Evolutionary conservation across 1,139 yeast genomes (phyloP).

Genomic region (Sugiyamaella grinbergsii): DNA sequence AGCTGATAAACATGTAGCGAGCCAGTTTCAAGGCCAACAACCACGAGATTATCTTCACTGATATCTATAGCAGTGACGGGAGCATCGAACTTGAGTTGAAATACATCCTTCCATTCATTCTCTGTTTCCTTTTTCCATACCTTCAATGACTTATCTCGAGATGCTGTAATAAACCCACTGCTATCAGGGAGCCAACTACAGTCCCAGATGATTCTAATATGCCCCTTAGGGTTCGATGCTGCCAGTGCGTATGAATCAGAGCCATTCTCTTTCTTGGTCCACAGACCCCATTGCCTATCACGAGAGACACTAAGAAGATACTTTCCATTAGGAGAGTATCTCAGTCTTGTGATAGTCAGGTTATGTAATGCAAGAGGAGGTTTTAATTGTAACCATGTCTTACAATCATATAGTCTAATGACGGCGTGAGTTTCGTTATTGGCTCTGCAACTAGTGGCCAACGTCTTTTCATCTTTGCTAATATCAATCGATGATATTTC

Average conservation of each 20-base stretch:
- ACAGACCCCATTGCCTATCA: conserved; percentile 82
- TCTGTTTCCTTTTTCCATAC: conserved; percentile 56
- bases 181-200: conserved; percentile 63
- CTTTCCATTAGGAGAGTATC: conserved; percentile 71
- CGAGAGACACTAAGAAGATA: conserved; percentile 81
- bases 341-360: conserved; percentile 80
- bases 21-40: conserved; percentile 81
- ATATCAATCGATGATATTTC: conserved; percentile 82
- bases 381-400: conserved; percentile 61
- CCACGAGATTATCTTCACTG: conserved; percentile 41
- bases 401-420: conserved; percentile 68
- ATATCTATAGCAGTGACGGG: conserved; percentile 78
- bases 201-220: conserved; percentile 93
- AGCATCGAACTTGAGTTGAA: conserved; percentile 40
- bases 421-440: conserved; percentile 84
- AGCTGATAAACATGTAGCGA: conserved; percentile 43
- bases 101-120: conserved; percentile 27
- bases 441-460: conserved; percentile 92
- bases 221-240: conserved; percentile 65
- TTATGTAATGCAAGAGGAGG: conserved; percentile 64
- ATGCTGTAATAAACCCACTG: conserved; percentile 67
- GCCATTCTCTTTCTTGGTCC: conserved; percentile 54
- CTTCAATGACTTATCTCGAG: conserved; percentile 81
- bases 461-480: conserved; percentile 60
- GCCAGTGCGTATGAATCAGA: conserved; percentile 45